Evolutionary conservation across 768 basidiomycete genomes (phyloP).

Genomic region (Tricholoma matsutake): DNA sequence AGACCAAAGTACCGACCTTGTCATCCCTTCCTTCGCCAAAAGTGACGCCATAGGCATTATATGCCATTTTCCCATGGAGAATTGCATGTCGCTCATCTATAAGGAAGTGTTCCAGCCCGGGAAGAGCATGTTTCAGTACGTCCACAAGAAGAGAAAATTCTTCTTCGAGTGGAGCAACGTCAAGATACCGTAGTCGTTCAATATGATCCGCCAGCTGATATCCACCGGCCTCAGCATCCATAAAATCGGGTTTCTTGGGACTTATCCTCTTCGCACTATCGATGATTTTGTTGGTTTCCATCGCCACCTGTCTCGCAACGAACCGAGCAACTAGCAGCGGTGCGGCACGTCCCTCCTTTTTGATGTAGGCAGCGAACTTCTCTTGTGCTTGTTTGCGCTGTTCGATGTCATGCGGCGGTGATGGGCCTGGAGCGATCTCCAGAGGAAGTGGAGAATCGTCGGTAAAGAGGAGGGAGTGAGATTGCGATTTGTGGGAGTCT

Average conservation of each 20-base stretch:
- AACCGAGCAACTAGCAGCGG: conserved; percentile 67
- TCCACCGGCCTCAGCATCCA: conserved; percentile 45
- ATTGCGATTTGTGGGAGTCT: conserved; percentile 50
- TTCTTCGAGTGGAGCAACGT: conserved; percentile 45
- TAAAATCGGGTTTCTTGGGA: conserved; percentile 35
- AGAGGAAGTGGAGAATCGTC: conserved; percentile 58
- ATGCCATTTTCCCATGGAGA: conserved; percentile 67
- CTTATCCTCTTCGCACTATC: conserved; percentile 18
- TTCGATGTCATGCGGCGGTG: conserved; percentile 32
- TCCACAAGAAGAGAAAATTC: conserved; percentile 49
- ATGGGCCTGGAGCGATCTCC: conserved; percentile 29
- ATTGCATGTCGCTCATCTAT: conserved; percentile 59
- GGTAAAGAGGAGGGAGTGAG: conserved; percentile 69
- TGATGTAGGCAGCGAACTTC: conserved; percentile 54
- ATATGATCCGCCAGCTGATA: conserved; percentile 75
- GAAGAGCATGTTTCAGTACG: conserved; percentile 59
- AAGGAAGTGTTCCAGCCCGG: conserved; percentile 70
- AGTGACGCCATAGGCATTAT: conserved; percentile 76
- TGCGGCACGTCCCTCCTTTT: conserved; percentile 39
- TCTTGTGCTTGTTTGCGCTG: conserved; percentile 57
- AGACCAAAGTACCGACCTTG: conserved; percentile 44
- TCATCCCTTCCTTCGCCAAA: conserved; percentile 65
- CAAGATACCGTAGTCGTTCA: conserved; percentile 69
- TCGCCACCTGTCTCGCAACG: conserved; percentile 66
- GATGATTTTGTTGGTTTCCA: conserved; percentile 59